phyloP scores from a whole-genome alignment of 2,329 filamentous ascomycete genomes.

The Xylaria sp. region DNA sequence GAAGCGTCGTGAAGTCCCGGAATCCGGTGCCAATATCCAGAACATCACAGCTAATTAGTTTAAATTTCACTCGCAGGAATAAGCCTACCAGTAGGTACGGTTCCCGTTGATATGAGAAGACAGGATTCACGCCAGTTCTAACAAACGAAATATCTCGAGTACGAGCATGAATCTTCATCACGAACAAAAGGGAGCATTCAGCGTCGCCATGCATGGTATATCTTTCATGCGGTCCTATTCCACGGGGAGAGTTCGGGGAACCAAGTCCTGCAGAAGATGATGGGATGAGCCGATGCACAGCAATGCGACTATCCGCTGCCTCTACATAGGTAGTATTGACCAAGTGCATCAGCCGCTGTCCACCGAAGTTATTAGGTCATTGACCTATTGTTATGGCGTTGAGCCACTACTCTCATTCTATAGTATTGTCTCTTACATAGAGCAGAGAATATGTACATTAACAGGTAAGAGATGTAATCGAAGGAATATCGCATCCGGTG shows the following conservation, averaged over 20 bases:
- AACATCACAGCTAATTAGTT: constrained; percentile 4
- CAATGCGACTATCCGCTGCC: constrained; percentile 7
- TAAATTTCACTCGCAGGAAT: not conserved
- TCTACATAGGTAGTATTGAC: not conserved
- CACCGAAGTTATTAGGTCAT: not conserved
- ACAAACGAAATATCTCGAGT: not conserved
- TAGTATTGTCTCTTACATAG: not conserved
- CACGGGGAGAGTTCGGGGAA: constrained; percentile 8
- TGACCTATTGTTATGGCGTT: constrained; percentile 4
- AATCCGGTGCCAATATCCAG: constrained; percentile 1
- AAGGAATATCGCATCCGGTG: not conserved
- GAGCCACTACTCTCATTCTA: not conserved
- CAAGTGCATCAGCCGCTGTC: not conserved
- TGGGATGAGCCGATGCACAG: constrained; percentile 24
- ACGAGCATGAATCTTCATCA: constrained; percentile 2
- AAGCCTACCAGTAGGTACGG: not conserved
- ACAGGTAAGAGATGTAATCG: not conserved
- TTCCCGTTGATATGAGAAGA: not conserved
- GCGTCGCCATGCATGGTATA: not conserved
- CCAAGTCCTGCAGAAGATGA: constrained; percentile 24
- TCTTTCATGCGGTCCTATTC: constrained; percentile 8
- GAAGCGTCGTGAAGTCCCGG: not conserved
- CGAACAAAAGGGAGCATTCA: not conserved
- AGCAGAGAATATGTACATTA: no score
- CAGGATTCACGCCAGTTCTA: not conserved